Base-by-base conservation (phyloP, 352 stramenopile genomes). In the Phytopythium vexans region DNA sequence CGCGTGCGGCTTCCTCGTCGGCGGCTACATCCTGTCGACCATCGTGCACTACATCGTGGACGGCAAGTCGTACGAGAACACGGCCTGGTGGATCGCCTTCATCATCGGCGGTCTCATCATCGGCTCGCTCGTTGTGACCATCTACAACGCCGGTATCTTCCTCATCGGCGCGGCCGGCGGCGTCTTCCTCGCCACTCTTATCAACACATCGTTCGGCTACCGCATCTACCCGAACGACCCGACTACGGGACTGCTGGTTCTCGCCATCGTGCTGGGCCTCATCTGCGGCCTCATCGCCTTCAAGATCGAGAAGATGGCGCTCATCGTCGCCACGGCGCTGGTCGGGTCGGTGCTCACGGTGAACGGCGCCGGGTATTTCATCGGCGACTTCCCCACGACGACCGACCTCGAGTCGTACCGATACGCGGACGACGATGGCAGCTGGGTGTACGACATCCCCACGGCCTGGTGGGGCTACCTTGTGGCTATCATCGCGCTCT, bases 301-400 rank as follows among this genome's bases (percentile, higher is more conserved):
- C 37, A 70, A 70, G 37, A 38, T 88, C 38, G 77, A 85, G 54
- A 57, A 58, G 14, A 66, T 70, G 1, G 65, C 65, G 10, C 52
- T 91, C 14, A 79, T 91, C 43, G 38, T 74, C n/a, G 73, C 77
- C 32, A 91, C 80, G 33, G 72, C 71, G n/a, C 55, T 88, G 2
- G 62, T 82, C 0, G 80, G 80, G 5, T 51, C 80, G 0, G 61
- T 69, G 9, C 41, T 82, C 21, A 41, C 68, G 0, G 55, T 82
- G 9, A 83, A 74, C 61, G 77, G 80, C 33, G 55, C 79, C 2
- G 81, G 81, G 3, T 88, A 89, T 56, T 89, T 87, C 43, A 72
- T 70, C 10, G 73, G 73, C 21, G 38, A 80, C 60, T 86, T 80
- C 52, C 74, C 77, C 14, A 64, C 55, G 32, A 61, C 66, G 12